Percentiles rank a stretch among this genome's conserved stretches.
phyloP scores from a whole-genome alignment of 192 early-diverging fungal species.

The Oehlia diaphana region DNA sequence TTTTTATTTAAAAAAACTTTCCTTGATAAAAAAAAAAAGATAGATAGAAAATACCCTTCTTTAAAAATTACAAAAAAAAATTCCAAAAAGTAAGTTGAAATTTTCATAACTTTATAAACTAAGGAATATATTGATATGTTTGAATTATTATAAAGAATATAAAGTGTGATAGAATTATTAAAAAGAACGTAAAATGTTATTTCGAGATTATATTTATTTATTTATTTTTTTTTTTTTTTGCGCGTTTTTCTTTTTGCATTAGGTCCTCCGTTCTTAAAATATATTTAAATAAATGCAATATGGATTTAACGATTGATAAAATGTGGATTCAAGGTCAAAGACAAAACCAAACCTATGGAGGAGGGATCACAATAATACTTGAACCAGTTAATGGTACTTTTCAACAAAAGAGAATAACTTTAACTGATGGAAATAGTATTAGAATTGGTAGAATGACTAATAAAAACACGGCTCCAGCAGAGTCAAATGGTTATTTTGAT shows the following conservation, averaged over 20 bases:
- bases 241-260: background rate
- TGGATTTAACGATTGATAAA: background rate
- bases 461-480: constrained; percentile 58
- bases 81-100: too few relatives aligned
- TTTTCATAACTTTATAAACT: too few relatives aligned
- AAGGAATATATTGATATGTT: too few relatives aligned
- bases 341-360: background rate
- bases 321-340: background rate
- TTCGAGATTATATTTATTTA: background rate
- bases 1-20: too few relatives aligned
- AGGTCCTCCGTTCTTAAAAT: background rate
- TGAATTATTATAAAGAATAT: too few relatives aligned
- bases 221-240: background rate
- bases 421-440: constrained; percentile 49
- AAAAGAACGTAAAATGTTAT: background rate
- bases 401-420: constrained; percentile 51
- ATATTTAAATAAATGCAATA: background rate
- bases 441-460: constrained; percentile 74
- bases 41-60: too few relatives aligned
- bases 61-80: too few relatives aligned
- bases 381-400: constrained; percentile 51
- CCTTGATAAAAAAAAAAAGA: too few relatives aligned
- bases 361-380: constrained; percentile 31
- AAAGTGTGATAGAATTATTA: too few relatives aligned
- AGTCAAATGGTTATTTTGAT: constrained; percentile 79